Conservation (phyloP, 805 yeast species). For the Barnettozyma botsteinii region DNA sequence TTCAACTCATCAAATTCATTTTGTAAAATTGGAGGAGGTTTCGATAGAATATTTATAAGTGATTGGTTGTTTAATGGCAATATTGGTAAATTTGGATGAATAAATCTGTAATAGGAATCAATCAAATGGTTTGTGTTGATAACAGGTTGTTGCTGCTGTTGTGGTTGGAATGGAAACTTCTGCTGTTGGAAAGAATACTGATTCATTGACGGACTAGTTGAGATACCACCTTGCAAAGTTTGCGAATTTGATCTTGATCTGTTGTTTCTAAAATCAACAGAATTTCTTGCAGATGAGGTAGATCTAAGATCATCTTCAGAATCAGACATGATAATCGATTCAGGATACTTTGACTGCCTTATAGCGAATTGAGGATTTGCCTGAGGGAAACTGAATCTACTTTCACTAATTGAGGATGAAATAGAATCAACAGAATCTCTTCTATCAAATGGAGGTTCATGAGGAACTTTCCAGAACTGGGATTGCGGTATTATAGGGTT, state of each 20-base stretch:
- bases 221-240: constrained; percentile 1
- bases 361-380: constrained; percentile 4
- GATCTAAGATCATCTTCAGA: constrained; percentile 24
- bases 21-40: constrained; percentile 13
- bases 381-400: constrained; percentile 9
- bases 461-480: constrained; percentile 26
- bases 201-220: constrained; percentile 15
- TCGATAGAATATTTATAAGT: constrained; percentile 15
- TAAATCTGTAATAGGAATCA: constrained; percentile 42
- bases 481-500: constrained; percentile 19
- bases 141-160: constrained; percentile 1
- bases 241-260: constrained; percentile 21
- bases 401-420: constrained; percentile 18
- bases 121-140: constrained; percentile 29
- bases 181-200: background rate
- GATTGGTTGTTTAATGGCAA: constrained; percentile 31
- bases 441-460: constrained; percentile 24
- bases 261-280: constrained; percentile 12
- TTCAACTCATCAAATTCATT: constrained; percentile 18
- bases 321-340: constrained; percentile 22
- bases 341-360: constrained; percentile 13
- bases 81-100: constrained; percentile 34
- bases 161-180: background rate
- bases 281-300: constrained; percentile 19
- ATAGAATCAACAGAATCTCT: constrained; percentile 25